phyloP scores from a whole-genome alignment of 2,329 filamentous ascomycete genomes.

The Lachnellula hyalina region DNA sequence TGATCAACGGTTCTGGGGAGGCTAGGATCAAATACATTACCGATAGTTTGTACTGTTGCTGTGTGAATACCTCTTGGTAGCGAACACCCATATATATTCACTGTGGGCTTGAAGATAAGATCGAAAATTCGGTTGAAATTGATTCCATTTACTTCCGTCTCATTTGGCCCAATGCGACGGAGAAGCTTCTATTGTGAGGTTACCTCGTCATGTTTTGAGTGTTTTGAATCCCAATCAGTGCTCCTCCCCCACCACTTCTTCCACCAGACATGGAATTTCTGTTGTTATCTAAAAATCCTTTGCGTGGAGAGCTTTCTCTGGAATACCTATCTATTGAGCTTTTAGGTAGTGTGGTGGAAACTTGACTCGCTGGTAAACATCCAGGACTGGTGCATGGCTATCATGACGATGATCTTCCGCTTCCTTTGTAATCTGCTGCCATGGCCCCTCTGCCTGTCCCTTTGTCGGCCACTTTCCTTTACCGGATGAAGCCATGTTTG shows the following conservation, averaged over 20 bases:
- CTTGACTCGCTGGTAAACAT: conserved; percentile 2
- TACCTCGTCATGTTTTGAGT: too few species aligned
- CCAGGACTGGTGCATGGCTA: conserved; percentile 32
- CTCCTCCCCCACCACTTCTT: conserved; percentile 57
- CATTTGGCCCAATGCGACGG: neutral
- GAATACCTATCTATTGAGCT: conserved; percentile 27
- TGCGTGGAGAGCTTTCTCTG: conserved; percentile 38
- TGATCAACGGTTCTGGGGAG: too few species aligned
- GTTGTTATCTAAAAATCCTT: conserved; percentile 45
- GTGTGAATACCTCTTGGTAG: too few species aligned
- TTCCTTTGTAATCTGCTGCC: conserved; percentile 39
- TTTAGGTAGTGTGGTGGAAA: conserved; percentile 13
- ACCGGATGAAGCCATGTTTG: neutral
- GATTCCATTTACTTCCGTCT: too few species aligned
- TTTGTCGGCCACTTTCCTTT: conserved; percentile 6
- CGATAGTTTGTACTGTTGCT: too few species aligned
- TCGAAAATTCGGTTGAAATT: too few species aligned
- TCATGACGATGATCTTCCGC: conserved; percentile 35
- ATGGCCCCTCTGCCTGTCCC: conserved; percentile 18
- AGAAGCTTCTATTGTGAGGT: too few species aligned
- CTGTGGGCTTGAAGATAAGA: too few species aligned
- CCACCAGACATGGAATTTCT: conserved; percentile 53
- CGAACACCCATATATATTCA: too few species aligned
- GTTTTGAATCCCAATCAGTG: conserved; percentile 44
- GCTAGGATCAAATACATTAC: too few species aligned